Base-by-base conservation (phyloP, 139 green algal species). In the Desmodesmus armatus region DNA sequence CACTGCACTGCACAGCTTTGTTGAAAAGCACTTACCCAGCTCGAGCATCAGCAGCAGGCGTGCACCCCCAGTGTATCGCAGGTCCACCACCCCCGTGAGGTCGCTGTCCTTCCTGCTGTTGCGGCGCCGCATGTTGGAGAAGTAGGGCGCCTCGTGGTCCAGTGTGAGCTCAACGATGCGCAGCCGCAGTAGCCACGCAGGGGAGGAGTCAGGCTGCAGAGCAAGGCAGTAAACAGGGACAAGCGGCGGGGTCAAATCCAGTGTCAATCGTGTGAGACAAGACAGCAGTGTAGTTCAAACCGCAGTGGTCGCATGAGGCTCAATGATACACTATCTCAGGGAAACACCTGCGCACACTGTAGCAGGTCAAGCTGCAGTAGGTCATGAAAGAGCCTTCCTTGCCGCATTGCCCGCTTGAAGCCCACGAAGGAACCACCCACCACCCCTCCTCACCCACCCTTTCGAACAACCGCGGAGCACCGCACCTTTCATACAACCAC, bases 81-180 rank as follows among this genome's bases (percentile, higher is more conserved):
- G 39, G 78, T 96, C 94, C 44, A 97, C 94, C 58, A 98, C 94
- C 0, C 94, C 95, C 35, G 92, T 96, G 4, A 98, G 88, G 85
- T 97, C 95, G n/a, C 89, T 96, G 78, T 97, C 94, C 87, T 93
- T 91, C 25, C 82, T 25, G 86, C 90, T 96, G 80, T 93, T 95
- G 74, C 97, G 89, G 3, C 96, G 89, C 5, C 95, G 85, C 92
- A 99, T 98, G 90, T 98, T 98, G 70, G 63, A 87, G 83, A 99
- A 97, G 66, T 92, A 92, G 43, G 97, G 96, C 25, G 97, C 95
- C 87, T 99, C 96, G 84, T 99, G 96, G 81, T 98, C 96, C 44
- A 99, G 91, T 0, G 94, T 98, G 82, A 99, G 91, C 92, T 98
- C 96, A 35, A 94, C 84, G 72, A 99, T 96, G 43, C 95, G 92